Base-by-base conservation (phyloP, 345 rosid genomes). In the Eucalyptus regnans region DNA sequence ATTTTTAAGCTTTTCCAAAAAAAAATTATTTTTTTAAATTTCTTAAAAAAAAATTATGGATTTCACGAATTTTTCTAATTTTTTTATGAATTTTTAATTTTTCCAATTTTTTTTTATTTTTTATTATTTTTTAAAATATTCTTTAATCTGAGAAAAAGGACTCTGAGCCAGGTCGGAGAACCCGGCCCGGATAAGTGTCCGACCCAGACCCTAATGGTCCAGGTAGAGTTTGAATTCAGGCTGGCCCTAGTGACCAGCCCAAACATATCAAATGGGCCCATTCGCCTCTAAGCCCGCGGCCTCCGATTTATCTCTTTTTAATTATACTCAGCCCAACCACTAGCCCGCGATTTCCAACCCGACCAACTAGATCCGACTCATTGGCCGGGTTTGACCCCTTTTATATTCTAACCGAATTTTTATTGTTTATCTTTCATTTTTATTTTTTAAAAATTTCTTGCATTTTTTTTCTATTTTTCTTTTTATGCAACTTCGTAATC, bases 91-190 rank as follows among this genome's bases (percentile, higher is more conserved):
- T 4, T 56, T 52, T 56, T 9, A 22, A 2, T 22, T 56, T 56
- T 56, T 51, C 1, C 0, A 6, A 56, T 0, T 56, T 9, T 8
- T 8, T 56, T 56, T 9, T 0, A 56, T 52, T 56, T 22, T 56
- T 11, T 56, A 23, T 56, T 56, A 56, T 22, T 56, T 22, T 56
- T 23, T 4, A 23, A 56, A 56, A 56, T 56, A 56, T 54, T 56
- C 2, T 56, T 56, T 56, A 22, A 56, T 56, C 12, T 56, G 0
- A 4, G 62, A 8, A 56, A 56, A 23, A 9, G 1, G 56, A 52
- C 62, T 23, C 12, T 56, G 2, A 27, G 62, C 29, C 12, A 0
- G 6, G 29, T 56, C 5, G 23, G 3, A 56, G 12, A 56, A 23
- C 62, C 12, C 29, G 6, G 29, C 12, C 11, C 27, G 12, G 62